A percentile compares a stretch with the other conserved stretches of the same genome.
These are phyloP conservation scores for Penicillium bovifimosum DNA, from an alignment of 495 filamentous ascomycete genomes.

Conservation along the genomic window DNA sequence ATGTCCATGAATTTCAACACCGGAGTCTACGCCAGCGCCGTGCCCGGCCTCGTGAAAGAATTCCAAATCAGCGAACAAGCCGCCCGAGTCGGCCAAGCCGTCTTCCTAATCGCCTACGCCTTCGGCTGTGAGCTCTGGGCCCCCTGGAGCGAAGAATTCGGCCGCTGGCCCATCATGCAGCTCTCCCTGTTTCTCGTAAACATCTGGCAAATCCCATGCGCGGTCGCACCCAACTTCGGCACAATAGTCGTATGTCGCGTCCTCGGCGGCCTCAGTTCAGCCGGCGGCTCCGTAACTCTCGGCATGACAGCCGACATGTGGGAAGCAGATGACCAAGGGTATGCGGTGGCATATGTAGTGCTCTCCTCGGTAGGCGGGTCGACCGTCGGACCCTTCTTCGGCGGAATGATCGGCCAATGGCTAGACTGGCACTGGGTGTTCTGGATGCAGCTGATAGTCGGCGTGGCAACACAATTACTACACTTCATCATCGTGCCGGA, in stretches of 20 bases:
- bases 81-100: slow-evolving; percentile 59
- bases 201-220: slow-evolving; percentile 68
- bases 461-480: slow-evolving; percentile 55
- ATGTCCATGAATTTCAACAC: slow-evolving; percentile 86
- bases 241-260: slow-evolving; percentile 60
- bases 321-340: slow-evolving; percentile 61
- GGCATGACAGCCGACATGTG: slow-evolving; percentile 82
- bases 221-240: slow-evolving; percentile 62
- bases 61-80: slow-evolving; percentile 60
- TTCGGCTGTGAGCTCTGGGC: slow-evolving; percentile 83
- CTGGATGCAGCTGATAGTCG: slow-evolving; percentile 77
- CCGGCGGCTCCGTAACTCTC: slow-evolving; percentile 74
- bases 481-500: slow-evolving; percentile 66
- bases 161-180: slow-evolving; percentile 70
- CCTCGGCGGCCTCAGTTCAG: slow-evolving; percentile 66
- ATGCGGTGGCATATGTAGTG: slow-evolving; percentile 66
- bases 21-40: slow-evolving; percentile 62
- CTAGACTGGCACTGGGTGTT: slow-evolving; percentile 72
- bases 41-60: slow-evolving; percentile 53
- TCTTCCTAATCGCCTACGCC: slow-evolving; percentile 69
- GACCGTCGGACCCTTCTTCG: slow-evolving; percentile 71
- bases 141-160: slow-evolving; percentile 74
- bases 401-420: slow-evolving; percentile 65
- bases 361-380: slow-evolving; percentile 73
- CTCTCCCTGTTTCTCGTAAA: slow-evolving; percentile 65